Percentiles rank a stretch among this genome's conserved stretches.
Evolutionary conservation across 2,329 filamentous ascomycete species (phyloP).

Genomic region (Leptographium flavum): DNA sequence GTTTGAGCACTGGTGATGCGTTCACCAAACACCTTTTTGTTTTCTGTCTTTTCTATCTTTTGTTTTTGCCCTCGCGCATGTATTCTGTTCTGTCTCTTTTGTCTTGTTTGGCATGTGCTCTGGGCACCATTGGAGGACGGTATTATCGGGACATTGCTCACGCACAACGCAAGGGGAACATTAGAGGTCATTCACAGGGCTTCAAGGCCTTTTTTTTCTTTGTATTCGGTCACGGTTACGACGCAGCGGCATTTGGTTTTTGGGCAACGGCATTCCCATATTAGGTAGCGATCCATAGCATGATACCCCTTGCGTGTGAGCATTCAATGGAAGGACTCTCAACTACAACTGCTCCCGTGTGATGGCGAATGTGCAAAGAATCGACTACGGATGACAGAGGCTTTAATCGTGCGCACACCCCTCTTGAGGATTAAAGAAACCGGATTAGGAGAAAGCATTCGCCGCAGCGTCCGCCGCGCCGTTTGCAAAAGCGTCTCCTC

Average conservation of each 20-base stretch:
- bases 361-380: no score
- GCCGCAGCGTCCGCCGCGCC: no score
- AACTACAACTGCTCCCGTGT: not conserved
- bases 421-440: no score
- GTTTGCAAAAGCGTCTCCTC: no score
- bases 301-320: constrained; percentile 1
- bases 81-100: no score
- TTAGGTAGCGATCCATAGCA: constrained; percentile 1
- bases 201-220: not conserved
- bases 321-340: not conserved
- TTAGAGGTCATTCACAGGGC: not conserved
- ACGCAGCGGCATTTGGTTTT: not conserved
- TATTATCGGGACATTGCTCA: not conserved
- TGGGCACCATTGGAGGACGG: no score
- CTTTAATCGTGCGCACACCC: no score
- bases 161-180: not conserved
- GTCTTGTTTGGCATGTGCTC: no score
- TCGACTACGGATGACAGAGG: no score
- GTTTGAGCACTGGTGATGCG: no score
- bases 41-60: not conserved
- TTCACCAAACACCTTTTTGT: not conserved
- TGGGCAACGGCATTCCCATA: not conserved
- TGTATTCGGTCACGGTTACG: not conserved
- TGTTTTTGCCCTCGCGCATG: no score
- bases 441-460: no score